phyloP scores from a whole-genome alignment of 2,329 filamentous ascomycete species.

The Eurotiales sp. region DNA sequence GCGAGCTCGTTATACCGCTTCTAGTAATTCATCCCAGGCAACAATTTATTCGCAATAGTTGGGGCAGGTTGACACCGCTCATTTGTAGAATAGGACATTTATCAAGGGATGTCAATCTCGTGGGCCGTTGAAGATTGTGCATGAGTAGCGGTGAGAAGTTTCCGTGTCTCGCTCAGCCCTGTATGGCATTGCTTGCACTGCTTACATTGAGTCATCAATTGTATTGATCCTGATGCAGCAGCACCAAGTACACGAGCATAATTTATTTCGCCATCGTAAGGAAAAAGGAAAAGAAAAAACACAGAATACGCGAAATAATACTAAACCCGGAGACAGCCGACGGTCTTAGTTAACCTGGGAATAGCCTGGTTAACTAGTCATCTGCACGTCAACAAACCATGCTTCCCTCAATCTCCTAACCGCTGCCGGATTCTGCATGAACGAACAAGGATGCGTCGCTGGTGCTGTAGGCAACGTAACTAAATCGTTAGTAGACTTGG shows the following conservation, averaged over 20 bases:
- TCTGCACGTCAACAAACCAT: slow-evolving; percentile 10
- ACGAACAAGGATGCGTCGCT: slow-evolving; percentile 1
- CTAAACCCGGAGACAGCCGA: slow-evolving; percentile 6
- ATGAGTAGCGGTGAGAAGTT: neutral
- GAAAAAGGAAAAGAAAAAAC: neutral
- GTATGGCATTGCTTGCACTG: too few relatives aligned
- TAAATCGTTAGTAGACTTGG: too few relatives aligned
- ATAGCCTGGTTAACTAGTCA: neutral
- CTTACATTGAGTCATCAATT: too few relatives aligned
- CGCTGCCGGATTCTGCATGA: slow-evolving; percentile 11
- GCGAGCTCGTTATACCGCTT: too few relatives aligned
- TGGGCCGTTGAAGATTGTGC: neutral
- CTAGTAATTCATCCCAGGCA: too few relatives aligned
- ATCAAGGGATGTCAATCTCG: neutral
- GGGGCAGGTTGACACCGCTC: neutral
- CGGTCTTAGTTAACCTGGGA: neutral
- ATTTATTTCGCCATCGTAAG: neutral
- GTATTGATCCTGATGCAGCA: too few relatives aligned
- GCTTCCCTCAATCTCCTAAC: slow-evolving; percentile 3
- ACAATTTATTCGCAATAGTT: too few relatives aligned
- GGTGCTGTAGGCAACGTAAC: too few relatives aligned
- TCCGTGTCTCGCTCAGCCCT: neutral
- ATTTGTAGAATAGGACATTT: neutral
- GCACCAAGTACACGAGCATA: too few relatives aligned
- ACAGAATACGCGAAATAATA: neutral